A percentile compares a stretch with the other conserved stretches of the same genome.
Conservation (phyloP, 225 moss, liverwort and hornwort genomes). For the Marchantia polymorpha region DNA sequence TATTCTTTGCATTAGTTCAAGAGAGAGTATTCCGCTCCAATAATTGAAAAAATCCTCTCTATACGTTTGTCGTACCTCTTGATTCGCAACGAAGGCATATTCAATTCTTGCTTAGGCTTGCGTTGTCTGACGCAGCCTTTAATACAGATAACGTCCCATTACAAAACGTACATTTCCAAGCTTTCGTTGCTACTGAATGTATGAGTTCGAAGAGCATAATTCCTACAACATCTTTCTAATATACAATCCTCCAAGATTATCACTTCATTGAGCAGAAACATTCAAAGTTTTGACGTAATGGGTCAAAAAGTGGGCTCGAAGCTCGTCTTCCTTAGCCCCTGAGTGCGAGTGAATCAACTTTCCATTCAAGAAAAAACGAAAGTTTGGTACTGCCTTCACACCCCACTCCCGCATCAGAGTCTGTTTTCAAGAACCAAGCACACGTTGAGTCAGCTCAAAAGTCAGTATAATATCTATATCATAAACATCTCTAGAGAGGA, state of each 20-base stretch:
- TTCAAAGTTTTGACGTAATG: constrained; percentile 56
- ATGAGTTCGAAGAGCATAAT: background rate
- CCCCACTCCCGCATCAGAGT: constrained; percentile 80
- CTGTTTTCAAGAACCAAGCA: constrained; percentile 32
- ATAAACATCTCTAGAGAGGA: too few relatives aligned
- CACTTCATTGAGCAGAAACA: constrained; percentile 29
- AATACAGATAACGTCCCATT: background rate
- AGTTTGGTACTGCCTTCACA: constrained; percentile 83
- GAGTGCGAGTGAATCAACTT: constrained; percentile 62
- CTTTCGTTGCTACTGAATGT: background rate
- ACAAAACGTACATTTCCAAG: too few relatives aligned
- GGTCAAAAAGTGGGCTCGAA: constrained; percentile 56
- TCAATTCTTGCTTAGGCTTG: background rate
- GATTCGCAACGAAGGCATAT: background rate
- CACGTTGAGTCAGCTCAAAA: too few relatives aligned
- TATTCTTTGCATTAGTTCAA: too few relatives aligned
- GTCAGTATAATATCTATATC: too few relatives aligned
- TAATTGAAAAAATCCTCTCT: too few relatives aligned
- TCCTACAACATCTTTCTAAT: constrained; percentile 9
- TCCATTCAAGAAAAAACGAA: constrained; percentile 70
- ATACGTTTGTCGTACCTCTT: too few relatives aligned
- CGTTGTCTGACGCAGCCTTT: background rate
- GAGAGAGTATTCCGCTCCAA: too few relatives aligned
- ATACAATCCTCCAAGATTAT: background rate
- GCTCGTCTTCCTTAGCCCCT: constrained; percentile 77